Conservation (phyloP, 441 rosid genomes). For the Croton laevigatus region DNA sequence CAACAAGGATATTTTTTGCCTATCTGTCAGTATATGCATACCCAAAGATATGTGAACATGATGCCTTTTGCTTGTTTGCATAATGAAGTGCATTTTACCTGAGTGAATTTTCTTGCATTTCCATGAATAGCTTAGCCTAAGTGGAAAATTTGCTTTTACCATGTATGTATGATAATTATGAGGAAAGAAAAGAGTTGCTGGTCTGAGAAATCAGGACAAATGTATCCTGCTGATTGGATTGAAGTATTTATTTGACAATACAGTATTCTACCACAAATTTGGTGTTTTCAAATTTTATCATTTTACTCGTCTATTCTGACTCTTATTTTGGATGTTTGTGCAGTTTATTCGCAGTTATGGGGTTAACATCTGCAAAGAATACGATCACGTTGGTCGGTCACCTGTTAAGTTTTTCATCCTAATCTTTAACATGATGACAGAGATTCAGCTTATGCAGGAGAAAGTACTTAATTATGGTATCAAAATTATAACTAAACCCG, state of each 20-base stretch:
- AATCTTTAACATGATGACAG: slow-evolving; percentile 51
- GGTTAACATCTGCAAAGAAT: slow-evolving; percentile 41
- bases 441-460: slow-evolving; percentile 61
- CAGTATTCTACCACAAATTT: neutral
- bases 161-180: neutral
- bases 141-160: neutral
- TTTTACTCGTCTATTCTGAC: slow-evolving; percentile 12
- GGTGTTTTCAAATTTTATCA: neutral
- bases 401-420: slow-evolving; percentile 67
- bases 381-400: slow-evolving; percentile 37
- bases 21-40: neutral
- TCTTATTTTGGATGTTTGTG: slow-evolving; percentile 22
- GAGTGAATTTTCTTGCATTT: neutral
- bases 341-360: slow-evolving; percentile 64
- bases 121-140: neutral
- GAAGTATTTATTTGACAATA: neutral
- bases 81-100: neutral
- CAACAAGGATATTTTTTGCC: neutral
- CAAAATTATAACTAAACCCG: slow-evolving; percentile 30
- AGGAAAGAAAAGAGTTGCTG: slow-evolving; percentile 6
- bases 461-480: slow-evolving; percentile 36
- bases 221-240: neutral
- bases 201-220: slow-evolving; percentile 2
- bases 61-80: neutral
- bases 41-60: neutral